These are phyloP conservation scores for Dovyalis caffra DNA, from an alignment of 345 rosid genomes.

Conservation along the genomic window DNA sequence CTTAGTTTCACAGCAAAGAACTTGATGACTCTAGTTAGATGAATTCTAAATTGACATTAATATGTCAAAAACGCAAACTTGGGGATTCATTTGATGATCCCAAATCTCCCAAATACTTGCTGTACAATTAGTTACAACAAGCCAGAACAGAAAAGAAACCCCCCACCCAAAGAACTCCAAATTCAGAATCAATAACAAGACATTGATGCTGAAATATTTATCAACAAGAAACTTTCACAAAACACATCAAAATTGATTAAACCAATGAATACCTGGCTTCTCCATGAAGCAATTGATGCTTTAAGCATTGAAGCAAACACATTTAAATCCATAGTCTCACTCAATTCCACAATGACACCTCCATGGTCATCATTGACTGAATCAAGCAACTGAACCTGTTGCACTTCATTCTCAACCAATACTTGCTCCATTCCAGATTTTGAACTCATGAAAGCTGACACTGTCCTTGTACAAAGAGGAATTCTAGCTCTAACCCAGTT, in stretches of 20 bases:
- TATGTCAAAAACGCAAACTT: neutral
- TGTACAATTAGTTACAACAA: neutral
- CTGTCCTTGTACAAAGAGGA: conserved; percentile 3
- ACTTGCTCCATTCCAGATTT: conserved; percentile 8
- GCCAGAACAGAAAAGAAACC: neutral
- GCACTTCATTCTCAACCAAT: conserved; percentile 13
- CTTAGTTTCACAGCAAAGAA: neutral
- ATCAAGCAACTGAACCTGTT: conserved; percentile 28
- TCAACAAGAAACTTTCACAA: neutral
- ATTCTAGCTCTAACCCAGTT: neutral
- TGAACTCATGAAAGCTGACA: conserved; percentile 36
- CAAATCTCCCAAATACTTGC: neutral
- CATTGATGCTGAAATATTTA: neutral
- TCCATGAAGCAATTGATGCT: conserved; percentile 63
- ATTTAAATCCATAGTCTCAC: conserved; percentile 49
- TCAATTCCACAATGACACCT: conserved; percentile 68
- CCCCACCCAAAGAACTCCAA: neutral
- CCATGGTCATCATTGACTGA: conserved; percentile 62
- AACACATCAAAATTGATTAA: conserved; percentile 3
- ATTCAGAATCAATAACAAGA: neutral
- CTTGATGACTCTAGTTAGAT: neutral
- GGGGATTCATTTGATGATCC: neutral
- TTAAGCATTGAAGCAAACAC: conserved; percentile 54
- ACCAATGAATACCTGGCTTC: conserved; percentile 50
- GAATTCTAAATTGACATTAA: neutral